Conservation (phyloP, 371 early-diverging fungal genomes). For the Coemansia sp. region DNA sequence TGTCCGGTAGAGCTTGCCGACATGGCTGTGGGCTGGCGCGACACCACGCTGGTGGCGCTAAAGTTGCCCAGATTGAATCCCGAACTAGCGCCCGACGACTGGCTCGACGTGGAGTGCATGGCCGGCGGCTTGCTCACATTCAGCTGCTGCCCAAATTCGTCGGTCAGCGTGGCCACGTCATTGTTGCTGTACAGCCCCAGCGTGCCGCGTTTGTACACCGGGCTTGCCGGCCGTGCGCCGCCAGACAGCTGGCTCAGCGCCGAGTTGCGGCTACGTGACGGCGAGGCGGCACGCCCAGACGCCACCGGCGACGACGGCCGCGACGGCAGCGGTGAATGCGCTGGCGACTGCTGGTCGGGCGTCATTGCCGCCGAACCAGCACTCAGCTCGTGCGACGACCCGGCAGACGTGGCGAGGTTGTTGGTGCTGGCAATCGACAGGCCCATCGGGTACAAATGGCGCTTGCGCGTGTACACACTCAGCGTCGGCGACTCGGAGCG, state of each 20-base stretch:
- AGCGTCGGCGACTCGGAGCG: slow-evolving; percentile 40
- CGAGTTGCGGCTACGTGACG: slow-evolving; percentile 28
- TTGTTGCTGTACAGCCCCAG: slow-evolving; percentile 34
- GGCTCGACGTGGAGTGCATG: slow-evolving; percentile 34
- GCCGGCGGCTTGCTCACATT: slow-evolving; percentile 21
- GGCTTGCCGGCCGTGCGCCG: slow-evolving; percentile 26
- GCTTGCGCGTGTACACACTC: slow-evolving; percentile 33
- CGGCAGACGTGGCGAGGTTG: slow-evolving; percentile 10
- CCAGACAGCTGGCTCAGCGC: slow-evolving; percentile 30
- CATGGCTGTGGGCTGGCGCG: slow-evolving; percentile 15
- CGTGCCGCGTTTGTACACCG: slow-evolving; percentile 41
- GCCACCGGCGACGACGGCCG: slow-evolving; percentile 29
- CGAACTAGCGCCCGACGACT: slow-evolving; percentile 45
- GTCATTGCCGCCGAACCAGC: slow-evolving; percentile 19
- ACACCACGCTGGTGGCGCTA: slow-evolving; percentile 6
- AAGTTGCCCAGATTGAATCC: slow-evolving; percentile 29
- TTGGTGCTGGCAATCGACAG: slow-evolving; percentile 32
- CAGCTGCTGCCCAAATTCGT: slow-evolving; percentile 40
- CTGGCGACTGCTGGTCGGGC: slow-evolving; percentile 17
- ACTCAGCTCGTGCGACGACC: slow-evolving; percentile 39
- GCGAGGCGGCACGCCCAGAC: slow-evolving; percentile 17
- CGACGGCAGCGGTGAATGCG: slow-evolving; percentile 31
- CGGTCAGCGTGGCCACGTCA: slow-evolving; percentile 33
- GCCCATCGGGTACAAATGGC: slow-evolving; percentile 47
- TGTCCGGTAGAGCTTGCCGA: slow-evolving; percentile 12